phyloP scores from a whole-genome alignment of 495 filamentous ascomycete genomes.

The Chaetomium cochliodes region DNA sequence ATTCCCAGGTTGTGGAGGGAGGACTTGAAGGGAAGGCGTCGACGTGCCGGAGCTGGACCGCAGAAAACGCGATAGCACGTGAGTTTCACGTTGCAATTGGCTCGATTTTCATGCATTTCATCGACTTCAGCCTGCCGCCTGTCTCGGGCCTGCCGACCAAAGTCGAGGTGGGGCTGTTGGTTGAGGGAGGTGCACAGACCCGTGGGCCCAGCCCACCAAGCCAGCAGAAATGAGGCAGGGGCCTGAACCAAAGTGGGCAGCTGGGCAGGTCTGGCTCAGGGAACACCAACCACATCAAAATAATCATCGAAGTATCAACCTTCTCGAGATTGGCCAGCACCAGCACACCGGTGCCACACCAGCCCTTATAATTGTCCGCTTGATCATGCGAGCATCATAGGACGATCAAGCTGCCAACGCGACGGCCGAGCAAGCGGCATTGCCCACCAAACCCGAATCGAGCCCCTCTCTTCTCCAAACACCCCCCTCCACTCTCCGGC shows the following conservation, averaged over 20 bases:
- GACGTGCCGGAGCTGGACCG: neutral
- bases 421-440: slow-evolving; percentile 21
- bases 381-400: slow-evolving; percentile 34
- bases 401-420: slow-evolving; percentile 26
- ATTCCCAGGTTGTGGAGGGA: neutral
- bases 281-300: slow-evolving; percentile 4
- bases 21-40: neutral
- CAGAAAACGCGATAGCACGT: slow-evolving; percentile 19
- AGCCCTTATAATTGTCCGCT: slow-evolving; percentile 14
- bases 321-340: neutral
- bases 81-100: neutral
- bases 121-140: no score
- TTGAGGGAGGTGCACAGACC: slow-evolving; percentile 10
- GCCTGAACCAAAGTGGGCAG: neutral
- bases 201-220: neutral
- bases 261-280: neutral
- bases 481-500: slow-evolving; percentile 13
- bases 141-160: no score
- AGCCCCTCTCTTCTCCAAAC: neutral
- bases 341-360: neutral
- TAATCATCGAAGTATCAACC: neutral
- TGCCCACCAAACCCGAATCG: slow-evolving; percentile 8
- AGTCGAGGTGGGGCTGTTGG: slow-evolving; percentile 7
- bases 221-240: slow-evolving; percentile 7
- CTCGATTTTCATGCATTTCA: no score